Base-by-base conservation (phyloP, 768 basidiomycete genomes). In the Phlebiopsis gigantea region DNA sequence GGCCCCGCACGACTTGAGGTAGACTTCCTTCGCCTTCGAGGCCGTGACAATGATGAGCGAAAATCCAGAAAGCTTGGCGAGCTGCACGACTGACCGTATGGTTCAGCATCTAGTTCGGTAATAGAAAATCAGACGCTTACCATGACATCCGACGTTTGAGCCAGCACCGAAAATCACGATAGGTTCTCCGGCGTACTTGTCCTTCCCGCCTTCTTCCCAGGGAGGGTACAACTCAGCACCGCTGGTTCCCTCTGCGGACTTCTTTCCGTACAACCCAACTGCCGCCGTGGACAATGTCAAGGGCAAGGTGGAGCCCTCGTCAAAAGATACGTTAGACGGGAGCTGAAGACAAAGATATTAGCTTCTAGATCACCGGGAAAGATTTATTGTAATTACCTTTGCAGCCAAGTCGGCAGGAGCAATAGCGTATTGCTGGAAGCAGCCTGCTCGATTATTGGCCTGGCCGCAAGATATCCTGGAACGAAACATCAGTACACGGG, bases 91-190 rank as follows among this genome's bases (percentile, higher is more conserved):
- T 57, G 30, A 3, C 30, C n/a, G 21, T 10, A 5, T 47, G 9
- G 50, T 22, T 51, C 1, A 57, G 43, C 42, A 10, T 31, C 9
- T 29, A 8, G 9, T 17, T 21, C 19, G 44, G 9, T 10, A 15
- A 14, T 7, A 12, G n/a, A 30, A 44, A 60, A 28, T 59, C 46
- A 8, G 43, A 19, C 14, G 42, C 61, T 1, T 45, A 75, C 74
- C 72, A n/a, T 60, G 69, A 60, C 76, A 72, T n/a, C 76, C 76
- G 14, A 76, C 65, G 5, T 69, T 69, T 8, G 65, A 57, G 6
- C 72, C 63, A 10, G 75, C 76, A 25, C 74, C 77, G 4, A 76
- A 22, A 14, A 77, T 64, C 15, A 77, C 24, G 5, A 66, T 56
- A 6, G 75, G 68, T 47, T 73, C 66, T n/a, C 69, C 69, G 22